phyloP scores from a whole-genome alignment of 2,329 filamentous ascomycete genomes.

The Colletotrichum eleusines region DNA sequence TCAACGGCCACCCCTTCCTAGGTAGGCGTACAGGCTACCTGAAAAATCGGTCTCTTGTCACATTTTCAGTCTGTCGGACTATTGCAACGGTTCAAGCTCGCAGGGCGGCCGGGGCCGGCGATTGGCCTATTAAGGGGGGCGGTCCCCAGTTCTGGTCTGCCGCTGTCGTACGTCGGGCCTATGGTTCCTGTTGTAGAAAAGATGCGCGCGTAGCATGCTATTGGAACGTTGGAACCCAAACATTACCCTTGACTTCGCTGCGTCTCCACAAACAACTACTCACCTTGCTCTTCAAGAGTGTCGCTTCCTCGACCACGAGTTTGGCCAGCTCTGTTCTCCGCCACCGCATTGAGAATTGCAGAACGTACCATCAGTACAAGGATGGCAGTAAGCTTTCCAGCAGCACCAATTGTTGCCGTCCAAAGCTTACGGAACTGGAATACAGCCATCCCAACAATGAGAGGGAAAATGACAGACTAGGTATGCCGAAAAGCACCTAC shows the following conservation, averaged over 20 bases:
- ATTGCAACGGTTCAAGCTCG: background rate
- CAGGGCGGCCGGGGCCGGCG: background rate
- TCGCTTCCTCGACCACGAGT: too few species aligned
- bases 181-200: background rate
- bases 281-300: too few species aligned
- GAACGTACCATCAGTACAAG: too few species aligned
- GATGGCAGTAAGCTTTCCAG: too few species aligned
- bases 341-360: too few species aligned
- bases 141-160: background rate
- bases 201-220: background rate
- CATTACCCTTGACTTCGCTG: background rate
- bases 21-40: background rate
- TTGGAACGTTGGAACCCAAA: background rate
- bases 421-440: slow-evolving; percentile 9
- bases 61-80: background rate
- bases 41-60: background rate
- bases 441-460: slow-evolving; percentile 38
- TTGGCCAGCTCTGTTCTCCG: too few species aligned
- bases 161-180: background rate
- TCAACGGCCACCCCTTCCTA: background rate
- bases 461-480: slow-evolving; percentile 32
- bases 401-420: background rate
- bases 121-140: background rate
- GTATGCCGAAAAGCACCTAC: too few species aligned
- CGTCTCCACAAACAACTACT: background rate